Evolutionary conservation across 768 basidiomycete species (phyloP), one percentile per base, ranked within the genome.

Genomic region (Amanita pallidorosea): DNA sequence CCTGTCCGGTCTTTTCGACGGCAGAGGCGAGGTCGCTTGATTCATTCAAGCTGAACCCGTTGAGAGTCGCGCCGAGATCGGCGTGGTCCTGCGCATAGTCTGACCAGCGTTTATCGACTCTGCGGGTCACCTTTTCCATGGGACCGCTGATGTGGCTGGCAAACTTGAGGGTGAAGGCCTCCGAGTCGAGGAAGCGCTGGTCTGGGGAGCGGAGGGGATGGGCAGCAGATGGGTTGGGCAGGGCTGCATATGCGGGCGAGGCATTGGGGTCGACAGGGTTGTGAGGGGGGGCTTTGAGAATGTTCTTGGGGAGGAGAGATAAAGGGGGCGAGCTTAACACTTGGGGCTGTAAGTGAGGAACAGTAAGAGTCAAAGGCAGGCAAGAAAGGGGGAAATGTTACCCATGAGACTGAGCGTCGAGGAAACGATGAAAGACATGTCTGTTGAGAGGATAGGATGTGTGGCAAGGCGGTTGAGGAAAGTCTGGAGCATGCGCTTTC

Each of bases 361-460:
- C 20, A 12, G 12, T 22, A 31, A 11, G 35, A 37, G 38, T 35
- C 12, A 38, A 47, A 38, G 38, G 7, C 31, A 25, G 23, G 13
- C 7, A 22, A 55, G 54, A 45, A 45, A 34, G 49, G 44, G 46
- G 47, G 82, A 27, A 7, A 27, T 27, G 34, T n/a, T 56, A 90
- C 89, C 96, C 96, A 99, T 41, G 93, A 94, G 20, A 95, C 90
- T 95, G 90, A 25, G 91, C 90, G 57, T 96, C 91, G 35, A 99
- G 72, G 67, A 99, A 99, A 7, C 93, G 79, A 65, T 96, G 93
- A 58, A 98, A 94, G 35, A 97, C 84, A 66, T 94, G 89, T 98
- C 96, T 50, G 92, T 90, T 5, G 93, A 94, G 45, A 98, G 65
- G 51, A 96, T 95, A n/a, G 90, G 91, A 67, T 98, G 96, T 29